Evolutionary conservation across 2,329 filamentous ascomycete genomes (phyloP).

Genomic region (Colletotrichum theobromicola): DNA sequence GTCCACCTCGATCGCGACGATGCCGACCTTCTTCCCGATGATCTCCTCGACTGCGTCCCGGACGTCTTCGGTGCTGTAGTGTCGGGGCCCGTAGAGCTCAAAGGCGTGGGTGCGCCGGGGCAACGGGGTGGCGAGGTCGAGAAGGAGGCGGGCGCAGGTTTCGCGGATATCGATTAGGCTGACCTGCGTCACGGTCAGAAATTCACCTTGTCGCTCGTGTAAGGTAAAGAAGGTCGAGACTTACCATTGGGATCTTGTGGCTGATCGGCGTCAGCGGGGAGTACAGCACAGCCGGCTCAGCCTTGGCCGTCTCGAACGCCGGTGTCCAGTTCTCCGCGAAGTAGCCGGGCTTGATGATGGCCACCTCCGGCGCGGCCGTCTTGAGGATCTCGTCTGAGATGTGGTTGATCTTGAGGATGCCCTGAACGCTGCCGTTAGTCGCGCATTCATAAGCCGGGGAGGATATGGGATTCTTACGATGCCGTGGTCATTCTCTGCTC

Average conservation of each 20-base stretch:
- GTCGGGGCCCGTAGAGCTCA: slow-evolving; percentile 31
- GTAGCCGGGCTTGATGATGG: slow-evolving; percentile 24
- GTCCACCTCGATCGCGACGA: slow-evolving; percentile 26
- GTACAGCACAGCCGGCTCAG: slow-evolving; percentile 27
- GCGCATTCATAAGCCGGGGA: no score
- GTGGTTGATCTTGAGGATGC: slow-evolving; percentile 28
- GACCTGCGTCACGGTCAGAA: slow-evolving; percentile 22
- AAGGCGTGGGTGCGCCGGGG: slow-evolving; percentile 22
- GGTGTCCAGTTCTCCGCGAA: slow-evolving; percentile 21
- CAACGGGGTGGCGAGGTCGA: slow-evolving; percentile 12
- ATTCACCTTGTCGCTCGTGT: background rate
- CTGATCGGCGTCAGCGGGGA: slow-evolving; percentile 29
- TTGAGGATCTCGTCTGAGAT: slow-evolving; percentile 24
- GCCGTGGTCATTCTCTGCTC: slow-evolving; percentile 31
- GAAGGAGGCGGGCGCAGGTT: slow-evolving; percentile 26
- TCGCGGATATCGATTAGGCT: slow-evolving; percentile 33
- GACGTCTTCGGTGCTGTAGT: slow-evolving; percentile 32
- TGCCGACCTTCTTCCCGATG: slow-evolving; percentile 27
- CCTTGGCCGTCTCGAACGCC: slow-evolving; percentile 16
- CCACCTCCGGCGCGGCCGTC: slow-evolving; percentile 22
- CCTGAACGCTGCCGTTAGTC: slow-evolving; percentile 17
- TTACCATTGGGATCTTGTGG: slow-evolving; percentile 35
- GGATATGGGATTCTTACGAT: slow-evolving; percentile 33
- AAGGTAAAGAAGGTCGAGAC: background rate
- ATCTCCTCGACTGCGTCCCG: slow-evolving; percentile 30